phyloP scores from a whole-genome alignment of 2,329 filamentous ascomycete species.

The Pleomassaria siparia region DNA sequence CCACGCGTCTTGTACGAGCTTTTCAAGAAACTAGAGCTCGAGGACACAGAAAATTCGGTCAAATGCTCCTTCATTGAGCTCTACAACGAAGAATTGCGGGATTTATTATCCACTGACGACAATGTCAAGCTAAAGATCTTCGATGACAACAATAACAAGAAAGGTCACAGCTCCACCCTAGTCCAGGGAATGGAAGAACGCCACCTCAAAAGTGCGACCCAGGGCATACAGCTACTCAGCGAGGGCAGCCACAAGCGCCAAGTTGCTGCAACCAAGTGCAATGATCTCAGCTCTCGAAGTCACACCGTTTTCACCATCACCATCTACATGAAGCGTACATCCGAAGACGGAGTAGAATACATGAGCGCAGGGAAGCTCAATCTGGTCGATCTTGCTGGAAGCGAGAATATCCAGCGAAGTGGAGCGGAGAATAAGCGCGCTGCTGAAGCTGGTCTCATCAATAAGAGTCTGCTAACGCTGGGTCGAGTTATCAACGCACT shows the following conservation, averaged over 20 bases:
- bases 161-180: conserved; percentile 79
- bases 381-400: conserved; percentile 92
- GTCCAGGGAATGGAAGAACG: conserved; percentile 98
- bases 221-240: conserved; percentile 86
- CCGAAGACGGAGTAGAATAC: conserved; percentile 84
- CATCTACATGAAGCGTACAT: conserved; percentile 79
- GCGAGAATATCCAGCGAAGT: conserved; percentile 95
- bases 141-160: conserved; percentile 77
- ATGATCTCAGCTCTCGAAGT: conserved; percentile 93
- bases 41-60: conserved; percentile 79
- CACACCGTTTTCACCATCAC: conserved; percentile 98
- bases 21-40: conserved; percentile 79
- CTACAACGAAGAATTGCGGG: conserved; percentile 95
- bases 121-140: conserved; percentile 89
- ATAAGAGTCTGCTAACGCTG: conserved; percentile 93
- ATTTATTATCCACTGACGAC: conserved; percentile 82
- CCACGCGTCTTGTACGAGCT: conserved; percentile 85
- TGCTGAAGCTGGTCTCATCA: conserved; percentile 92
- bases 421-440: conserved; percentile 98
- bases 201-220: conserved; percentile 80
- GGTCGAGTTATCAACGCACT: conserved; percentile 97
- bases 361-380: conserved; percentile 93
- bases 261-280: conserved; percentile 99
- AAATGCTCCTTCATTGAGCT: conserved; percentile 99
- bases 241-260: conserved; percentile 90